A percentile compares a stretch with the other conserved stretches of the same genome.
phyloP scores from a whole-genome alignment of 139 green algal genomes.

The Chlorella sp. region DNA sequence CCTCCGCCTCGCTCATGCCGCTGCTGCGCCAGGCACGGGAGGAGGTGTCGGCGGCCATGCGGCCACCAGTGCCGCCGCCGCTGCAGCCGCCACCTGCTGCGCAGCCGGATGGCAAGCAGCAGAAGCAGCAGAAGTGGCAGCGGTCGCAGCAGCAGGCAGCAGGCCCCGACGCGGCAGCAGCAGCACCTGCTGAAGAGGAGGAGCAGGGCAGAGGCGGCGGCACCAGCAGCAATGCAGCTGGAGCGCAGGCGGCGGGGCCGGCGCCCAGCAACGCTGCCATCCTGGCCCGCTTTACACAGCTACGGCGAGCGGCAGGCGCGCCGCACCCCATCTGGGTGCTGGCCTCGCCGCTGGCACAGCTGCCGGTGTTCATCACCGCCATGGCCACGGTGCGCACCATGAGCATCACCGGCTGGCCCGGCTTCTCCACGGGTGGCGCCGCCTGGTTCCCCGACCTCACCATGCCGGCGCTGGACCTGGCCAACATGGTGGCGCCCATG shows the following conservation, averaged over 20 bases:
- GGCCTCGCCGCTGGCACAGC: constrained; percentile 72
- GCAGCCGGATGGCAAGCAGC: constrained; percentile 1
- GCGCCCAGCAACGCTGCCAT: background rate
- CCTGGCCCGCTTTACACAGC: constrained; percentile 25
- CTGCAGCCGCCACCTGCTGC: background rate
- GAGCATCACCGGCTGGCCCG: constrained; percentile 63
- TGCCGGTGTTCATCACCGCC: constrained; percentile 69
- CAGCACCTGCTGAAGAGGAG: background rate
- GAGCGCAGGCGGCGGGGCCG: background rate
- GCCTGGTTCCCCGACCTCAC: constrained; percentile 88
- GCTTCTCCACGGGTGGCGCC: constrained; percentile 64
- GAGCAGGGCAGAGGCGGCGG: too few relatives aligned
- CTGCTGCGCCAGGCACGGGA: constrained; percentile 38
- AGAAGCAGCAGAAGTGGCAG: constrained; percentile 40
- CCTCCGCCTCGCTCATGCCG: constrained; percentile 23
- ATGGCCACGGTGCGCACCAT: constrained; percentile 72
- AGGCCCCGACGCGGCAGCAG: background rate
- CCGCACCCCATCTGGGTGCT: constrained; percentile 78
- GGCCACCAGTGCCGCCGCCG: background rate
- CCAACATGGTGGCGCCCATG: constrained; percentile 44
- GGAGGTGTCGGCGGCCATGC: background rate
- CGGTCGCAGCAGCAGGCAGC: constrained; percentile 29
- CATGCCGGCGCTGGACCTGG: constrained; percentile 55
- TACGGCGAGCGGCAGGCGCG: constrained; percentile 53
- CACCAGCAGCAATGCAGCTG: background rate